These are phyloP conservation scores for Thelephora terrestris DNA, from an alignment of 1,284 basidiomycete species.

Conservation along the genomic window DNA sequence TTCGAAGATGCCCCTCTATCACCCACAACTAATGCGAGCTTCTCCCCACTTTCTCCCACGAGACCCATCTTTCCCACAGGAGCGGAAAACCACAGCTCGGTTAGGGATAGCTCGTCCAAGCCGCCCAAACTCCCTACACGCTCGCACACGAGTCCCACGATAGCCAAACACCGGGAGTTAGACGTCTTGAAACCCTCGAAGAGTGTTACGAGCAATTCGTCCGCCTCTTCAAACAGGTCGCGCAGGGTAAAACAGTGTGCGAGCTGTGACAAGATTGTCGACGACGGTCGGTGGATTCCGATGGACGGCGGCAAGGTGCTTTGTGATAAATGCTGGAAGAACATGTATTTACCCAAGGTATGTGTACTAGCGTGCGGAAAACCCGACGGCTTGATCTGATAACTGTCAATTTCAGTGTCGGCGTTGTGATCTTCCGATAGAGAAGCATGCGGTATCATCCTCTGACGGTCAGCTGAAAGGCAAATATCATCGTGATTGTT, in stretches of 20 bases:
- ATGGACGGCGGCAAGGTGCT: conserved; percentile 69
- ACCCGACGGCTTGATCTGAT: conserved; percentile 4
- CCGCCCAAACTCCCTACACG: conserved; percentile 44
- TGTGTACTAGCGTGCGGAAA: conserved; percentile 15
- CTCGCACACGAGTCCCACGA: conserved; percentile 39
- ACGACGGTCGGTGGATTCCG: conserved; percentile 71
- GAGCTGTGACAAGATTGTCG: conserved; percentile 58
- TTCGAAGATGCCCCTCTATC: conserved; percentile 33
- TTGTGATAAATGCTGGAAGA: conserved; percentile 87
- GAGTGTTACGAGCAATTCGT: conserved; percentile 4
- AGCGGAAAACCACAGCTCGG: conserved; percentile 14
- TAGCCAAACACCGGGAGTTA: conserved; percentile 23
- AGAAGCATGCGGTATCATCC: conserved; percentile 84
- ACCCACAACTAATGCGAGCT: conserved; percentile 10
- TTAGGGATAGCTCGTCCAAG: conserved; percentile 27
- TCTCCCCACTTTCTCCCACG: background rate
- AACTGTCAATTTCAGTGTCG: conserved; percentile 53
- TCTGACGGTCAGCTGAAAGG: conserved; percentile 88
- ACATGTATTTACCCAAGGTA: conserved; percentile 86
- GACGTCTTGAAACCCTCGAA: conserved; percentile 5
- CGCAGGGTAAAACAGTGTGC: conserved; percentile 44
- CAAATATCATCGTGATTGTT: conserved; percentile 85
- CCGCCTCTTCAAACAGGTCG: conserved; percentile 10
- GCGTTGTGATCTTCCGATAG: conserved; percentile 72
- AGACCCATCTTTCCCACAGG: background rate